Conservation (phyloP, 345 rosid genomes). For the Boechera divaricarpa region DNA sequence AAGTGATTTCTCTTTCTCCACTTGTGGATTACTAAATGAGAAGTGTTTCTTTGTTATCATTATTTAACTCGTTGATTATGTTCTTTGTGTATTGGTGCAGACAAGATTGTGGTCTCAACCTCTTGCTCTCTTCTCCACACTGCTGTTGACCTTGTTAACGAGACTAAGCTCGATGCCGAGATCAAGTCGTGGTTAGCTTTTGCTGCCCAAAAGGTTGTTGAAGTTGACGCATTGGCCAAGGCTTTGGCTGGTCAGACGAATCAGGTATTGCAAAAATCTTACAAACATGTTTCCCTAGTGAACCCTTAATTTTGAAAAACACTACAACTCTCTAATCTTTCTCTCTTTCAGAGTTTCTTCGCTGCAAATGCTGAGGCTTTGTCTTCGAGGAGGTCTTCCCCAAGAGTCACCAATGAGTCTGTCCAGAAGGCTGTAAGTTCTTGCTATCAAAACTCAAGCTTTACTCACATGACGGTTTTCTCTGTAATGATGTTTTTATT, state of each 20-base stretch:
- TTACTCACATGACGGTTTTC: not conserved
- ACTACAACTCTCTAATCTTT: constrained; percentile 19
- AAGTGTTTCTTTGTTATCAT: not conserved
- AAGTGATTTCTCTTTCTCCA: not conserved
- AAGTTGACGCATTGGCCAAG: constrained; percentile 93
- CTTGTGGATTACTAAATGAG: not conserved
- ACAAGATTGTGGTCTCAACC: constrained; percentile 93
- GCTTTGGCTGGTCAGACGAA: constrained; percentile 85
- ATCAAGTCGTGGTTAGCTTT: constrained; percentile 97
- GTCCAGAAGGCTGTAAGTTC: constrained; percentile 93
- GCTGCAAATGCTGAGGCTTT: constrained; percentile 79
- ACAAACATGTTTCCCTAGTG: constrained; percentile 6
- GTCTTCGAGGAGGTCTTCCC: constrained; percentile 90
- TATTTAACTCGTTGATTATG: constrained; percentile 12
- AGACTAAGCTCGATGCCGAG: constrained; percentile 83
- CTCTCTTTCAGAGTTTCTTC: constrained; percentile 66
- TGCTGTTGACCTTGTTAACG: constrained; percentile 90
- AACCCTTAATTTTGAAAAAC: not conserved
- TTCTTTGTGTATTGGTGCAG: constrained; percentile 49
- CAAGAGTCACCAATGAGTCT: constrained; percentile 87
- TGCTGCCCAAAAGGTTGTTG: constrained; percentile 95
- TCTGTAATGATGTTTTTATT: not conserved
- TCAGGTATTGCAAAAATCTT: constrained; percentile 56
- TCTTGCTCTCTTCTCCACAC: constrained; percentile 98
- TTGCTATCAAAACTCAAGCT: constrained; percentile 4